Evolutionary conservation across 768 basidiomycete genomes (phyloP), one percentile per base, ranked within the genome.

Genomic region (Tephrocybe sp.): DNA sequence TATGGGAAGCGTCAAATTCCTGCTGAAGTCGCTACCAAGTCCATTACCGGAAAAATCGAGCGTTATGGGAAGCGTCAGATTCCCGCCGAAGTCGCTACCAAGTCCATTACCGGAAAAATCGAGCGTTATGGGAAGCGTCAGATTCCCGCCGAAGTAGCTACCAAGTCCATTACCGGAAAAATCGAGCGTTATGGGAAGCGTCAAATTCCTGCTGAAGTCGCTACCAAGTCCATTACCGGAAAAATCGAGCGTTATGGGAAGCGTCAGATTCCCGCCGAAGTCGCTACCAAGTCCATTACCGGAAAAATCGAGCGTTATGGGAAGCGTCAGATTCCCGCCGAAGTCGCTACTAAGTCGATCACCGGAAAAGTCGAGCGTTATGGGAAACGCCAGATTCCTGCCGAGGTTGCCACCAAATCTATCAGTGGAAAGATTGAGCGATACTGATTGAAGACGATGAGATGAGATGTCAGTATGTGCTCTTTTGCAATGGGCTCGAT

Each of bases 221-320:
- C 66, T 3, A 57, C 65, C 33, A 72, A 64, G 58, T 55, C 63
- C 8, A 49, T 45, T 26, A 43, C 39, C 11, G 64, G 64, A 11
- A 41, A 40, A 12, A 57, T 66, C 43, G 56, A 51, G 25, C 55
- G 28, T 2, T 63, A 61, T 41, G 49, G 45, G 32, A 57, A 52
- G 14, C 53, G 62, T 21, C 51, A 56, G 25, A 63, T 61, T 33
- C 59, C 63, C 5, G 62, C 58, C 1, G 59, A 68, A 51, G 45
- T 59, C 2, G 25, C 66, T 2, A 65, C 69, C 34, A 73, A 68
- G 43, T 63, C 76, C 0, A 60, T 63, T 11, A 52, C 66, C 7
- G 74, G 75, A 12, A 45, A 53, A 4, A 61, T 76, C 32, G 62
- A 57, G 32, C 58, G 49, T 1, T 73, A 71, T 57, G n/a, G 17